phyloP scores from a whole-genome alignment of 192 early-diverging fungal genomes.

The Chytriomyces sp. region DNA sequence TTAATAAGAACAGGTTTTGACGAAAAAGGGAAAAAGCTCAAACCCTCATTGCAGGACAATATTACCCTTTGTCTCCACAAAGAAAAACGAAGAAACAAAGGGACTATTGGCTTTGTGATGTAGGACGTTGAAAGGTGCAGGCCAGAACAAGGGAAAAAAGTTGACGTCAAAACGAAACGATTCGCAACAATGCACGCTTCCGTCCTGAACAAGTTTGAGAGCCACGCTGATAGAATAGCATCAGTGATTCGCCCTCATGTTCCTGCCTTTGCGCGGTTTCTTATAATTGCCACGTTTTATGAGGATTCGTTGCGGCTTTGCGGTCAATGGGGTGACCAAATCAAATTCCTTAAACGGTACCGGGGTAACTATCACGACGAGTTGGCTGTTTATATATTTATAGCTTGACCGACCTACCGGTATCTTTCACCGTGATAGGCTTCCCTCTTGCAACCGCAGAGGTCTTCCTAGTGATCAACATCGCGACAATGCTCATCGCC shows the following conservation, averaged over 20 bases:
- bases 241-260: background rate
- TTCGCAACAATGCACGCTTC: too few species aligned
- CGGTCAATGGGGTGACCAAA: slow-evolving; percentile 87
- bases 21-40: background rate
- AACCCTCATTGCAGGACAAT: too few species aligned
- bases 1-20: background rate
- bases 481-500: slow-evolving; percentile 76
- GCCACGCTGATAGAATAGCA: background rate
- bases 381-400: background rate
- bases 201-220: background rate
- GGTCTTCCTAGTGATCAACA: slow-evolving; percentile 81
- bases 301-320: slow-evolving; percentile 87
- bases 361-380: slow-evolving; percentile 48
- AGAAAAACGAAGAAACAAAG: background rate
- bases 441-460: slow-evolving; percentile 84
- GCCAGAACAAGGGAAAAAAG: background rate
- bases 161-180: background rate
- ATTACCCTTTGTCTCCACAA: too few species aligned
- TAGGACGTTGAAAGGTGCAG: too few species aligned
- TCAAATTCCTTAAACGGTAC: slow-evolving; percentile 76
- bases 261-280: slow-evolving; percentile 72
- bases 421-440: slow-evolving; percentile 24
- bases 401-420: background rate
- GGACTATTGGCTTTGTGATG: too few species aligned
- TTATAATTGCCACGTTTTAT: slow-evolving; percentile 92